A percentile compares a stretch with the other conserved stretches of the same genome.
phyloP scores from a whole-genome alignment of 1,284 basidiomycete genomes.

The Sanghuangporus sanghuang region DNA sequence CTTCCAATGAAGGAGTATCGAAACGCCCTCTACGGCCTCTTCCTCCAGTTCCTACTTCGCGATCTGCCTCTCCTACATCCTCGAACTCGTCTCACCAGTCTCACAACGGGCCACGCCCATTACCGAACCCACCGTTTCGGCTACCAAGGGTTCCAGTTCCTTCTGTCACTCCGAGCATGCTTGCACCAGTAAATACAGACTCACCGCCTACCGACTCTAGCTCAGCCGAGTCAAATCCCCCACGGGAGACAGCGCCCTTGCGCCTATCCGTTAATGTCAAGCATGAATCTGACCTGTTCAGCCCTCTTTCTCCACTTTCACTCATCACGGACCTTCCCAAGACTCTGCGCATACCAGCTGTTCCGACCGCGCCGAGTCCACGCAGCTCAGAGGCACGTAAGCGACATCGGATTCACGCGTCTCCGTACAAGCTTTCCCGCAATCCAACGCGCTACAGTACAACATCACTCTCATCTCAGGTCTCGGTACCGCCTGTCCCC shows the following conservation, averaged over 20 bases:
- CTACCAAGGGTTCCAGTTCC: neutral
- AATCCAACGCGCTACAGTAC: slow-evolving; percentile 9
- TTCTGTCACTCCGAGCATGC: neutral
- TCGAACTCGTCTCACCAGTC: neutral
- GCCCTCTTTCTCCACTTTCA: slow-evolving; percentile 5
- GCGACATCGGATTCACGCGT: slow-evolving; percentile 7
- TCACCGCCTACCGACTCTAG: neutral
- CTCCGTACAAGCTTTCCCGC: slow-evolving; percentile 11
- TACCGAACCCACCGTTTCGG: slow-evolving; percentile 2
- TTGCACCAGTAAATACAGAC: neutral
- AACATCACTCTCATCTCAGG: slow-evolving; percentile 12
- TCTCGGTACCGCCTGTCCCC: slow-evolving; percentile 13
- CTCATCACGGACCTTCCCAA: neutral
- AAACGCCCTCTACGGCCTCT: slow-evolving; percentile 5
- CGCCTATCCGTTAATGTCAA: neutral
- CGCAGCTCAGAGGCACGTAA: neutral
- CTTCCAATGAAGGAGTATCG: neutral
- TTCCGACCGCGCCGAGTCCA: neutral
- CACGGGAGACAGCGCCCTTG: neutral
- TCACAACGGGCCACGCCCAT: neutral
- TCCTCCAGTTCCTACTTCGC: slow-evolving; percentile 9
- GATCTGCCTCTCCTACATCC: slow-evolving; percentile 5
- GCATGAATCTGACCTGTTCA: neutral
- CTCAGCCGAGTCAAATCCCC: neutral
- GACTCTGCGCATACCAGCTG: neutral